Evolutionary conservation across 73 alveolate species (phyloP).

Genomic region (Paramecium primaurelia): DNA sequence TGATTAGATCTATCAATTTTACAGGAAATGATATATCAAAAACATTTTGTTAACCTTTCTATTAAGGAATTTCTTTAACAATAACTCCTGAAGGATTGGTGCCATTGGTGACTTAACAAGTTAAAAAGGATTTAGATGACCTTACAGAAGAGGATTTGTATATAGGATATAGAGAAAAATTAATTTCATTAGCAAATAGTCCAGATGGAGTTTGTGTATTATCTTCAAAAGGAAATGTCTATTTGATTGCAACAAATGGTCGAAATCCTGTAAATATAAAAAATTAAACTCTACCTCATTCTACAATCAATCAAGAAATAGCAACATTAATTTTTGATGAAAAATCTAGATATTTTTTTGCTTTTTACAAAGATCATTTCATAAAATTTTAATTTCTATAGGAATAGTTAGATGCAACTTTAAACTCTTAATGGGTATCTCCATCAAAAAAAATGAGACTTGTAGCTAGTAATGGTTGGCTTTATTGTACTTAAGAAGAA

Average conservation of each 20-base stretch:
- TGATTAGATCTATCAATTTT: background rate
- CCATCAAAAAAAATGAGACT: background rate
- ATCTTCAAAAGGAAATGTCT: background rate
- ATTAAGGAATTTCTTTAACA: background rate
- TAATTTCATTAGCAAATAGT: background rate
- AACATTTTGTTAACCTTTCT: background rate
- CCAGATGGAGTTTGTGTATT: background rate
- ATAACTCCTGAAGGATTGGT: background rate
- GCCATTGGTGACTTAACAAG: background rate
- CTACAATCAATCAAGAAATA: background rate
- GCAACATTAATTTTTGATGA: background rate
- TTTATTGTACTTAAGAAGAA: background rate
- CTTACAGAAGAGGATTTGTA: background rate
- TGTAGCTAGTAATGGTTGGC: background rate
- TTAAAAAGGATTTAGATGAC: background rate
- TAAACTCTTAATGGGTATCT: background rate
- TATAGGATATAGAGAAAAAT: background rate
- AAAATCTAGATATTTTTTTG: background rate
- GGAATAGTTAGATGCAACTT: background rate
- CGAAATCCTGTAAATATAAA: background rate
- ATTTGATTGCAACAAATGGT: background rate
- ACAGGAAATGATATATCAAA: background rate
- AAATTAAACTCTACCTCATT: background rate
- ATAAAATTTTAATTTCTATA: background rate
- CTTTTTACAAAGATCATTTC: background rate